Conservation (phyloP, 805 yeast species). For the Schwanniomyces sp. region DNA sequence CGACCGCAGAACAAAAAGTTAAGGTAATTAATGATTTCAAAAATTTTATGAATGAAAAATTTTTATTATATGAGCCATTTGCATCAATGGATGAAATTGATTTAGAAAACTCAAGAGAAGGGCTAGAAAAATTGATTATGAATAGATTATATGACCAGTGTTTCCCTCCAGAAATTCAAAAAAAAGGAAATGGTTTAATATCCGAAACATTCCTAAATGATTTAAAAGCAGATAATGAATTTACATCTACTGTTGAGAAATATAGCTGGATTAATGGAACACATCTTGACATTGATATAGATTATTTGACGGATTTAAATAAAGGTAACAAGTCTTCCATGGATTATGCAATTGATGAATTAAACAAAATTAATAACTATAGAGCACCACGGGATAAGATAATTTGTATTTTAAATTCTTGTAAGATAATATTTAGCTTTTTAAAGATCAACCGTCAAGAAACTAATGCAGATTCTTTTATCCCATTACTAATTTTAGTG, state of each 20-base stretch:
- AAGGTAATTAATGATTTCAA: slow-evolving; percentile 79
- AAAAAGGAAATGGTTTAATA: slow-evolving; percentile 15
- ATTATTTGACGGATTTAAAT: slow-evolving; percentile 22
- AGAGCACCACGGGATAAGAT: slow-evolving; percentile 94
- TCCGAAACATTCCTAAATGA: slow-evolving; percentile 57
- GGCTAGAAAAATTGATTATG: slow-evolving; percentile 90
- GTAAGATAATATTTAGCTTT: slow-evolving; percentile 88
- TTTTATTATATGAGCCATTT: slow-evolving; percentile 70
- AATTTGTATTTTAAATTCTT: slow-evolving; percentile 85
- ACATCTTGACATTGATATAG: slow-evolving; percentile 72
- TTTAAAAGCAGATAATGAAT: slow-evolving; percentile 54
- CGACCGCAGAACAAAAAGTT: slow-evolving; percentile 76
- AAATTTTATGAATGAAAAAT: slow-evolving; percentile 63
- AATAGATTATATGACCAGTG: slow-evolving; percentile 76
- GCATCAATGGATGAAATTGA: slow-evolving; percentile 55
- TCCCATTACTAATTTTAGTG: slow-evolving; percentile 84
- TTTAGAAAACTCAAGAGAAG: slow-evolving; percentile 77
- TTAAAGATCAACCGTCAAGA: slow-evolving; percentile 71
- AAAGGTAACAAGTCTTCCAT: slow-evolving; percentile 46
- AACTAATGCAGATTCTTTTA: slow-evolving; percentile 86
- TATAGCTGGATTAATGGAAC: slow-evolving; percentile 71
- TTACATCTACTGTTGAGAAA: slow-evolving; percentile 54
- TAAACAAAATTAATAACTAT: slow-evolving; percentile 74
- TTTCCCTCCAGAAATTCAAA: slow-evolving; percentile 73
- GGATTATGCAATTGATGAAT: slow-evolving; percentile 67